These are phyloP conservation scores for Candida chilensis DNA, from an alignment of 805 yeast genomes.

Conservation along the genomic window DNA sequence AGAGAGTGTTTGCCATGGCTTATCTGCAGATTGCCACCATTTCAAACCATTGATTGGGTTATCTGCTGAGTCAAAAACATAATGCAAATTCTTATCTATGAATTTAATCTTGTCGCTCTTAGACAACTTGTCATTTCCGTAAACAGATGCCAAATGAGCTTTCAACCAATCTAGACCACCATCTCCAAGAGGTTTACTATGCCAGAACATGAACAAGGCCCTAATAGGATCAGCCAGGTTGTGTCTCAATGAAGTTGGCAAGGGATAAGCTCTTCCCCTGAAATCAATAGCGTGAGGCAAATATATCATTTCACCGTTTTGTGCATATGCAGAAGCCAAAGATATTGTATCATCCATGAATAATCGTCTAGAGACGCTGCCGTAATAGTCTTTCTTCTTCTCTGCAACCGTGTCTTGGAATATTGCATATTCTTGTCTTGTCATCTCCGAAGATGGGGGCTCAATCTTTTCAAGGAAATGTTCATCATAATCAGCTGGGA, in stretches of 20 bases:
- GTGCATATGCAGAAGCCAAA: conserved; percentile 15
- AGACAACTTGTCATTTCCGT: conserved; percentile 17
- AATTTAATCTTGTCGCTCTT: conserved; percentile 15
- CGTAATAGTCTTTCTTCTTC: conserved; percentile 5
- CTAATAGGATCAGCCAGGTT: conserved; percentile 24
- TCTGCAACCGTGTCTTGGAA: neutral
- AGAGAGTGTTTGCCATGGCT: conserved; percentile 29
- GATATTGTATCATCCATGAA: neutral
- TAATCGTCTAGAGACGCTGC: conserved; percentile 7
- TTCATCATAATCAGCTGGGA: no score
- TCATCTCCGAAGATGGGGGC: conserved; percentile 1
- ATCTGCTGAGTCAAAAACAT: conserved; percentile 16
- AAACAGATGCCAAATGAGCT: conserved; percentile 25
- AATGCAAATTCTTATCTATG: conserved; percentile 10
- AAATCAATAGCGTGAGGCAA: conserved; percentile 29
- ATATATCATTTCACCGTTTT: conserved; percentile 23
- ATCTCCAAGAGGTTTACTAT: conserved; percentile 21
- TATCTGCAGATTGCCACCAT: conserved; percentile 28
- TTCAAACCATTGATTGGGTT: conserved; percentile 12
- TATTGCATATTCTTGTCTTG: neutral
- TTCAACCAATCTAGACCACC: conserved; percentile 25
- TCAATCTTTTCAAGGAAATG: no score
- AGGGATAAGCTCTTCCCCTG: conserved; percentile 30
- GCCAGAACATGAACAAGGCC: conserved; percentile 25
- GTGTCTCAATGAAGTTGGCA: conserved; percentile 21